Percentiles rank a stretch among this genome's conserved stretches.
Conservation (phyloP, 2,329 filamentous ascomycete species). For the Monilinia vaccinii-corymbosi region DNA sequence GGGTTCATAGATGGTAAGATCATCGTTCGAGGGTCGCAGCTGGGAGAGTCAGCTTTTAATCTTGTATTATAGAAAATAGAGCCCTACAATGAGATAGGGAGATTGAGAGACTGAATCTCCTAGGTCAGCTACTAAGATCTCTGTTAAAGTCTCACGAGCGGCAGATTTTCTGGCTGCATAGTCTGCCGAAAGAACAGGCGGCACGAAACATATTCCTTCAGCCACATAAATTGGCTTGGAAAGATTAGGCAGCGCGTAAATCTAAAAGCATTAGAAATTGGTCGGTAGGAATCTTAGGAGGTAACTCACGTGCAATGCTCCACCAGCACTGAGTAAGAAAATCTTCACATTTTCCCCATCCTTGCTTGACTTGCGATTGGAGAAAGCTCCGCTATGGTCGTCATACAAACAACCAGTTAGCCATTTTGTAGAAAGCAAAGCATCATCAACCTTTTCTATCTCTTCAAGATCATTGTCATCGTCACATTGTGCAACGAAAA, state of each 20-base stretch:
- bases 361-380: slow-evolving; percentile 33
- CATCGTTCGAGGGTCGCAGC: slow-evolving; percentile 71
- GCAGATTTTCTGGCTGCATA: slow-evolving; percentile 61
- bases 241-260: slow-evolving; percentile 69
- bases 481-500: slow-evolving; percentile 72
- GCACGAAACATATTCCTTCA: slow-evolving; percentile 69
- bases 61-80: not conserved
- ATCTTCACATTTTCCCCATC: slow-evolving; percentile 50
- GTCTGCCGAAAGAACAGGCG: slow-evolving; percentile 64
- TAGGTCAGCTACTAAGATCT: slow-evolving; percentile 76
- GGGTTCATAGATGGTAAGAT: slow-evolving; percentile 81
- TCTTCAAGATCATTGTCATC: slow-evolving; percentile 79
- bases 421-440: slow-evolving; percentile 60
- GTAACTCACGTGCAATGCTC: slow-evolving; percentile 59
- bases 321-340: slow-evolving; percentile 69
- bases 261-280: slow-evolving; percentile 35
- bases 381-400: slow-evolving; percentile 51
- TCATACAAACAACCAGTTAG: slow-evolving; percentile 73
- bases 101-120: slow-evolving; percentile 62
- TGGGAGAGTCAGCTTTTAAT: slow-evolving; percentile 29
- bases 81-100: slow-evolving; percentile 72
- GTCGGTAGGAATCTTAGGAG: not conserved
- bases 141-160: slow-evolving; percentile 63
- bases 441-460: slow-evolving; percentile 52
- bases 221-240: slow-evolving; percentile 62